phyloP scores from a whole-genome alignment of 169 alveolate species.

The Eimeria praecox region DNA sequence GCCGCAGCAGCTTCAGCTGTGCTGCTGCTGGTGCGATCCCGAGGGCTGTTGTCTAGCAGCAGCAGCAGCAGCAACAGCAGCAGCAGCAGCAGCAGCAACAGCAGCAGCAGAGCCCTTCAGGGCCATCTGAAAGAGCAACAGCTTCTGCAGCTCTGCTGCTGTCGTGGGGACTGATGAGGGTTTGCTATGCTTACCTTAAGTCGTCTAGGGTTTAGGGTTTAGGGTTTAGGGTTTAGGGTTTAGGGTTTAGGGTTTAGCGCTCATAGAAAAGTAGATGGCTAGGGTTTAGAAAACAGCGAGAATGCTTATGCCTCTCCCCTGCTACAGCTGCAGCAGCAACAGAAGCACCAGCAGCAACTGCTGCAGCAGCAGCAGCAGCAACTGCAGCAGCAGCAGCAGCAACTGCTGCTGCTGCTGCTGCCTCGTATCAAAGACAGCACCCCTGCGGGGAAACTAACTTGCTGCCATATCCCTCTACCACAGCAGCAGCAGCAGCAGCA shows the following conservation, averaged over 20 bases:
- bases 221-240: constrained; percentile 8
- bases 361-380: constrained; percentile 1
- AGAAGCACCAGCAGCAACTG: neutral
- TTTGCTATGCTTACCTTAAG: neutral
- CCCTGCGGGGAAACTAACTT: neutral
- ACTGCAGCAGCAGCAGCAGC: constrained; percentile 2
- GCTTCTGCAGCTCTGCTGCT: neutral
- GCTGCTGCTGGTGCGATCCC: constrained; percentile 40
- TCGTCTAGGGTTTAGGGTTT: constrained; percentile 12
- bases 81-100: neutral
- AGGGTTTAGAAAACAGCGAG: neutral
- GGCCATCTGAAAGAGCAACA: too few relatives aligned
- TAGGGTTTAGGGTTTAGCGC: neutral
- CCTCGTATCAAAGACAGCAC: neutral
- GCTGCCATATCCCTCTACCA: neutral
- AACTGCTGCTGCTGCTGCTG: neutral
- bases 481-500: neutral
- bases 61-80: neutral
- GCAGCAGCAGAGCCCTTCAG: neutral
- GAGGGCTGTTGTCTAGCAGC: neutral
- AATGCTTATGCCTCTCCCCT: neutral
- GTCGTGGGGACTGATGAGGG: neutral
- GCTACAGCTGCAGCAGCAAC: constrained; percentile 18
- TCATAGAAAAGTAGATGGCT: neutral
- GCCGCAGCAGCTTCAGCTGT: constrained; percentile 56